Evolutionary conservation across 2,329 filamentous ascomycete species (phyloP).

Genomic region (Penicillium vulpinum): DNA sequence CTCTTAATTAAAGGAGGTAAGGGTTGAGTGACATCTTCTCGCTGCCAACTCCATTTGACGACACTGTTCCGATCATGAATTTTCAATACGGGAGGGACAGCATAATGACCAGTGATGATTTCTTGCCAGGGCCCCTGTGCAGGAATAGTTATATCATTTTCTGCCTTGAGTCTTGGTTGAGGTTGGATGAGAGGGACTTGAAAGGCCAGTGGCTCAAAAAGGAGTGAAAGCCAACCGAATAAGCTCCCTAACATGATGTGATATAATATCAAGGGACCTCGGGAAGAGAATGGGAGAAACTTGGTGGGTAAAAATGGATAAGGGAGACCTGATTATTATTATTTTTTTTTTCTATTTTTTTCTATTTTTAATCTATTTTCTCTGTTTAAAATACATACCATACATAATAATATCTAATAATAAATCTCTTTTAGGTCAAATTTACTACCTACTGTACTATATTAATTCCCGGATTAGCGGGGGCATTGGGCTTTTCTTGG

Average conservation of each 20-base stretch:
- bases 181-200: slow-evolving; percentile 13
- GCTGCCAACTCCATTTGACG: slow-evolving; percentile 19
- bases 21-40: slow-evolving; percentile 20
- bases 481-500: not conserved
- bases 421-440: too few relatives aligned
- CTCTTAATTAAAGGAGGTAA: slow-evolving; percentile 15
- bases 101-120: slow-evolving; percentile 21
- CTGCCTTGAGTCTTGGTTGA: slow-evolving; percentile 14
- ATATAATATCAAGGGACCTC: too few relatives aligned
- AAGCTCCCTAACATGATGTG: slow-evolving; percentile 13
- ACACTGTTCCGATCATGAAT: slow-evolving; percentile 16
- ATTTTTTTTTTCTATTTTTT: too few relatives aligned
- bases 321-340: not conserved
- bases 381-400: too few relatives aligned
- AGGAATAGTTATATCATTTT: not conserved
- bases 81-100: slow-evolving; percentile 13
- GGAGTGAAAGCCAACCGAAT: slow-evolving; percentile 14
- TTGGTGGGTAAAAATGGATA: too few relatives aligned
- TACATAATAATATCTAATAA: too few relatives aligned
- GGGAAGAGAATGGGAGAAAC: too few relatives aligned
- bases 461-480: too few relatives aligned
- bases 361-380: too few relatives aligned
- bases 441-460: too few relatives aligned
- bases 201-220: slow-evolving; percentile 14
- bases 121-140: slow-evolving; percentile 11